phyloP scores from a whole-genome alignment of 192 early-diverging fungal genomes.

The Linnemannia hyalina region DNA sequence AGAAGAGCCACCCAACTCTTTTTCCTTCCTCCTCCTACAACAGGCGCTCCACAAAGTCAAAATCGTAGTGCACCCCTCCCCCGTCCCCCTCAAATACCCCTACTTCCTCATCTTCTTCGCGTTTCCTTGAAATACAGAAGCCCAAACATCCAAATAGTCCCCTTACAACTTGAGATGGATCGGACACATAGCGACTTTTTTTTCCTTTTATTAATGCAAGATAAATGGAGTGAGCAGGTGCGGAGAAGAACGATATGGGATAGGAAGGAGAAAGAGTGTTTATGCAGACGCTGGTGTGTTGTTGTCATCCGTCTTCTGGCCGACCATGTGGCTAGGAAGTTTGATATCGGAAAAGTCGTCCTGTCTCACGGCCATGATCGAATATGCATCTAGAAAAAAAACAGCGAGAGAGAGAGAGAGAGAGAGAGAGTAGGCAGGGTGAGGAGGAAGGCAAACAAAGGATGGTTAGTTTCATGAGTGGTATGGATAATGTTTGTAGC shows the following conservation, averaged over 20 bases:
- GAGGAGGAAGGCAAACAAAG: neutral
- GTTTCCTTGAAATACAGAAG: too few species aligned
- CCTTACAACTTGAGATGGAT: too few species aligned
- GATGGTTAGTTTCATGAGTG: neutral
- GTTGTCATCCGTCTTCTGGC: slow-evolving; percentile 25
- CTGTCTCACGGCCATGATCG: slow-evolving; percentile 79
- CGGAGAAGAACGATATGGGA: neutral
- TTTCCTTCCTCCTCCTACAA: neutral
- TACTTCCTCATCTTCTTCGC: too few species aligned
- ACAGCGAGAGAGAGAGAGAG: neutral
- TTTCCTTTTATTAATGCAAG: neutral
- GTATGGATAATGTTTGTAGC: neutral
- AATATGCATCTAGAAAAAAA: slow-evolving; percentile 71
- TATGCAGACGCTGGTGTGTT: neutral
- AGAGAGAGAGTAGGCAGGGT: neutral
- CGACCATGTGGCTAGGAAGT: slow-evolving; percentile 63
- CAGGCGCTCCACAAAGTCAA: neutral
- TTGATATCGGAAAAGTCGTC: slow-evolving; percentile 84
- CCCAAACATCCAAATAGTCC: too few species aligned
- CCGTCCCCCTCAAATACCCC: neutral
- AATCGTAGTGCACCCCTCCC: neutral
- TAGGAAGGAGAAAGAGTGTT: neutral
- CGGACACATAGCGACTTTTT: too few species aligned
- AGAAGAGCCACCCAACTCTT: neutral
- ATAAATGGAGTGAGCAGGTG: neutral